Percentiles rank a stretch among this genome's conserved stretches.
These are phyloP conservation scores for Bocquillonia castaneifolia DNA, from an alignment of 441 rosid species.

Conservation along the genomic window DNA sequence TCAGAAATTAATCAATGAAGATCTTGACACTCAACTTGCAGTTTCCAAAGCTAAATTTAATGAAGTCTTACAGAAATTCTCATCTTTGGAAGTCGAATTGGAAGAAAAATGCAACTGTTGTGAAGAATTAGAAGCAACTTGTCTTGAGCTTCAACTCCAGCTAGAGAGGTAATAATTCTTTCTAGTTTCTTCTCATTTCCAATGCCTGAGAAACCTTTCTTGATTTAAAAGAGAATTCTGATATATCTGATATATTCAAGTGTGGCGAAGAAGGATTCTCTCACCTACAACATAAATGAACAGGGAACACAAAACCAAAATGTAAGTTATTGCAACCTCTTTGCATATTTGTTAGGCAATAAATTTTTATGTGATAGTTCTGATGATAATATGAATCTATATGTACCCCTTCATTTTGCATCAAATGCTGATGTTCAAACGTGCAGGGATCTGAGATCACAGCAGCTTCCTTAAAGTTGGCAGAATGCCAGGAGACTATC, in stretches of 20 bases:
- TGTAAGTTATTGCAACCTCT: constrained; percentile 25
- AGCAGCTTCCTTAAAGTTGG: constrained; percentile 82
- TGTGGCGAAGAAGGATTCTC: constrained; percentile 49
- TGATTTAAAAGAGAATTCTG: constrained; percentile 1
- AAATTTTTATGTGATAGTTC: constrained; percentile 38
- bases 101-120: constrained; percentile 75
- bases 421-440: constrained; percentile 2
- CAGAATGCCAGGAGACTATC: constrained; percentile 91
- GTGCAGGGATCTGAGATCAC: constrained; percentile 68
- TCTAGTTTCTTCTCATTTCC: constrained; percentile 13
- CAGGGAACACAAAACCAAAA: constrained; percentile 41
- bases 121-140: constrained; percentile 79
- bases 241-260: constrained; percentile 30
- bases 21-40: constrained; percentile 71
- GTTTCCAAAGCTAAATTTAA: constrained; percentile 55
- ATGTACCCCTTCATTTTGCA: background rate
- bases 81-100: constrained; percentile 85
- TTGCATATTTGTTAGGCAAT: constrained; percentile 17
- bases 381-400: background rate
- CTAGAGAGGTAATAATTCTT: constrained; percentile 55
- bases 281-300: constrained; percentile 43
- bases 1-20: constrained; percentile 71
- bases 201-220: background rate
- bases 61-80: constrained; percentile 59
- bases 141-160: constrained; percentile 91